Base-by-base conservation (phyloP, 169 alveolate genomes). In the Cryptosporidium sp. region DNA sequence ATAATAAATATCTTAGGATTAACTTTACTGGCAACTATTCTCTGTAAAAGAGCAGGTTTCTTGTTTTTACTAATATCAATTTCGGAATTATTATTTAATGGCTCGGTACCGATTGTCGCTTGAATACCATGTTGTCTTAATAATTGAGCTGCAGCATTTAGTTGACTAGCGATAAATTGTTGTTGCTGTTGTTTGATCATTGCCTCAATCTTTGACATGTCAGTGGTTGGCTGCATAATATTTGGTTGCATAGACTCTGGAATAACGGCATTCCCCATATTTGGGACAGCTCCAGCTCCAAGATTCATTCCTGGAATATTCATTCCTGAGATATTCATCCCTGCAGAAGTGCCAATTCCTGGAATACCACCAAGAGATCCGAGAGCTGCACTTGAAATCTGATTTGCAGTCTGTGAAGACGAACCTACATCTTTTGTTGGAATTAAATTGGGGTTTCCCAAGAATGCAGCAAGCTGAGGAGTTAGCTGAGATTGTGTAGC, bases 101-200 rank as follows among this genome's bases (percentile, higher is more conserved):
- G 85, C 21, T 62, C 89, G 29, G 68, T 60, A 62, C 89, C 89
- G 8, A 80, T 39, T 7, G 89, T 80, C 10, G 89, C 89, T 45
- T 65, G 89, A 45, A 80, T 80, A 1, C 89, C 89, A 67, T 80
- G 89, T n/a, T 80, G 89, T 39, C 89, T 80, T 62, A 80, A 42
- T 26, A 80, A 37, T 42, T 80, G 89, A 31, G 89, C 89, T 12
- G 89, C 89, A 0, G 89, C 89, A 21, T 44, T 44, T 44, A 80
- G 51, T 21, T 80, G 89, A 14, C 14, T 80, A 21, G 56, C 65
- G 4, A 80, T 48, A 65, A 33, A 80, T 14, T 80, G 72, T 31
- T 80, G 65, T 65, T 80, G 89, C 16, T 80, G 75, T 7, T 80
- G 73, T 45, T 80, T 42, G 14, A 80, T 48, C 89, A 80, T 80